These are phyloP conservation scores for Colletotrichum sp. DNA, from an alignment of 2,329 filamentous ascomycete genomes.

Conservation along the genomic window DNA sequence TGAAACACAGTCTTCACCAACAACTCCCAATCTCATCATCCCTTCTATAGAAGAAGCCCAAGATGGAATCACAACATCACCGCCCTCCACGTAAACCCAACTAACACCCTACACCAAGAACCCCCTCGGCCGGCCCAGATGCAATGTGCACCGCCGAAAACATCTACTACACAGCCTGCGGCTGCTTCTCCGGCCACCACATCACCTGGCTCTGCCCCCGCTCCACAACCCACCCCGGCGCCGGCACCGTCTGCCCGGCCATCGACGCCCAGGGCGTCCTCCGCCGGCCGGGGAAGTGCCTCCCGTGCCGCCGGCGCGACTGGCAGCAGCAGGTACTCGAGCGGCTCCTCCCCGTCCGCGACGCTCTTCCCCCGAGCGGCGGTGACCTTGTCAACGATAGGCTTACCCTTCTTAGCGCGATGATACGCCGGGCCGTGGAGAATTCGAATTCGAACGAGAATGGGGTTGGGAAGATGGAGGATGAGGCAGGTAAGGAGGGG, in stretches of 20 bases:
- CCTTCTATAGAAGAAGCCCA: background rate
- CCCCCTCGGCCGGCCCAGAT: background rate
- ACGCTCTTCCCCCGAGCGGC: background rate
- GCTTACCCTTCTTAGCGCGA: background rate
- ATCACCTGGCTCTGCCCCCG: constrained; percentile 2
- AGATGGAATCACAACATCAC: background rate
- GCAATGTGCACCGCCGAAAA: constrained; percentile 21
- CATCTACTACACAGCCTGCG: constrained; percentile 12
- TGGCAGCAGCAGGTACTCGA: background rate
- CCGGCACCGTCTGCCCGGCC: background rate
- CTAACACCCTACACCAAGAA: background rate
- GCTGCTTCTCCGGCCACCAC: constrained; percentile 13
- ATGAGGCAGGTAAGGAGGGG: background rate
- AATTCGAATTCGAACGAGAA: background rate
- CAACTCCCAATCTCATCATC: background rate
- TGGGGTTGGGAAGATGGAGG: background rate
- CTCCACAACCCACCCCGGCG: background rate
- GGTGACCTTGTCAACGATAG: background rate
- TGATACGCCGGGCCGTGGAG: background rate
- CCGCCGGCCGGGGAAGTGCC: constrained; percentile 8
- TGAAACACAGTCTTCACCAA: background rate
- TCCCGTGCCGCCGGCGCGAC: constrained; percentile 2
- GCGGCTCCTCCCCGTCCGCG: background rate
- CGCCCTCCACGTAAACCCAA: background rate
- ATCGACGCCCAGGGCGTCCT: constrained; percentile 7